phyloP scores from a whole-genome alignment of 768 basidiomycete species.

The Collybia sordida region DNA sequence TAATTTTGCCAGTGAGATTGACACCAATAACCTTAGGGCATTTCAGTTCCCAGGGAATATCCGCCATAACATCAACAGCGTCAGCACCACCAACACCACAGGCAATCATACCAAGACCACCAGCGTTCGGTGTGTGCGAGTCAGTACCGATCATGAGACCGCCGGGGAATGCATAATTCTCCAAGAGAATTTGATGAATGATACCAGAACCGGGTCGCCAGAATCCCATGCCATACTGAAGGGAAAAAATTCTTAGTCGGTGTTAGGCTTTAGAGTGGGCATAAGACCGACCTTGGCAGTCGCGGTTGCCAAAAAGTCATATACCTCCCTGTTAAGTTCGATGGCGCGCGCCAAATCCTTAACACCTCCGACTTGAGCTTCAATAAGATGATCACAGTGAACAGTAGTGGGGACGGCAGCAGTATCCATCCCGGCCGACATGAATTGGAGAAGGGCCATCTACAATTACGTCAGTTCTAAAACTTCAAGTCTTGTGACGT shows the following conservation, averaged over 20 bases:
- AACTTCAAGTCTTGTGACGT: conserved; percentile 12
- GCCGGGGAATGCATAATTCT: conserved; percentile 99
- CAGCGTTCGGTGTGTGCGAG: conserved; percentile 98
- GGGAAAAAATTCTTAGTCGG: background rate
- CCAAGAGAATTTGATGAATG: conserved; percentile 98
- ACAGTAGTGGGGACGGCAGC: conserved; percentile 98
- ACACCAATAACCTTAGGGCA: conserved; percentile 99
- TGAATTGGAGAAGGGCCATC: conserved; percentile 99
- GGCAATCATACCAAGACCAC: conserved; percentile 98
- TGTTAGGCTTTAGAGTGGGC: background rate
- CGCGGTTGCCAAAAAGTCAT: conserved; percentile 97
- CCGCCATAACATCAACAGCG: conserved; percentile 99
- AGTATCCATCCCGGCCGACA: conserved; percentile 99
- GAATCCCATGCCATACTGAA: conserved; percentile 95
- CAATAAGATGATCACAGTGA: conserved; percentile 98
- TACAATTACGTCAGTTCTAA: conserved; percentile 41
- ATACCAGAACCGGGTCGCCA: conserved; percentile 99
- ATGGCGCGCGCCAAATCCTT: conserved; percentile 93
- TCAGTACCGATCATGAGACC: conserved; percentile 99
- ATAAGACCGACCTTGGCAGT: conserved; percentile 73
- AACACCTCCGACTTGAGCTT: conserved; percentile 92
- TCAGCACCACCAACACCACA: conserved; percentile 99
- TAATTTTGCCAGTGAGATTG: conserved; percentile 90
- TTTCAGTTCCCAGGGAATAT: conserved; percentile 98
- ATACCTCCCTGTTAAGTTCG: conserved; percentile 96